Base-by-base conservation (phyloP, 768 basidiomycete genomes). In the Gloeopeniophorella convolvens region DNA sequence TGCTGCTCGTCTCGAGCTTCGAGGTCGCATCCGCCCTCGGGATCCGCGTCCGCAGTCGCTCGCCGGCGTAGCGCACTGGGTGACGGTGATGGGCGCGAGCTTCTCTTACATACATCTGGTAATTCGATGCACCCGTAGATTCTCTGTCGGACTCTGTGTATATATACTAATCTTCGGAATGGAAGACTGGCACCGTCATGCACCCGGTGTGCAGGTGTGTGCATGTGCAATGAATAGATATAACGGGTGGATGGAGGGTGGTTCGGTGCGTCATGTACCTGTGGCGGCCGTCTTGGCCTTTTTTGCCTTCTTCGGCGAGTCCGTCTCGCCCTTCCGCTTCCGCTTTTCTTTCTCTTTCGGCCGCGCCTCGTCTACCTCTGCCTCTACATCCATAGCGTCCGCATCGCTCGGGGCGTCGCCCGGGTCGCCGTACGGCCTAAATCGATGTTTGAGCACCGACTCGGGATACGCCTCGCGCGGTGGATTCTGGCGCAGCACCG, bases 1-100 rank as follows among this genome's bases (percentile, higher is more conserved):
- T 85, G 18, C 70, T 95, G 7, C 77, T 97, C 8, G 89, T 90
- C 2, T 59, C 77, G 1, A 86, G 85, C 63, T 89, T 86, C 58
- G 76, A 82, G 63, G 67, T 89, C 24, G 83, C 83, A 3, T 75
- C 78, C 2, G 59, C 59, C 12, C 32, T 75, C 3, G 76, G 76
- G 2, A 59, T 64, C 28, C 57, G 66, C 31, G 64, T 72, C 20
- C 49, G 49, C 16, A 37, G 42, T 12, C 40, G 24, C 12, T 16
- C 24, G 7, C 20, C 31, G 27, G 27, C 26, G 21, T 49, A 37
- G 36, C n/a, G 16, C 51, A n/a, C n/a, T n/a, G n/a, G n/a, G n/a
- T n/a, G n/a, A n/a, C n/a, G n/a, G n/a, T n/a, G n/a, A n/a, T n/a
- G 16, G 11, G 16, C 5, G 12, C 6, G 26, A 18, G 20, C 9